Evolutionary conservation across 169 alveolate genomes (phyloP), one percentile per base, ranked within the genome.

Genomic region (Babesia bigemina): DNA sequence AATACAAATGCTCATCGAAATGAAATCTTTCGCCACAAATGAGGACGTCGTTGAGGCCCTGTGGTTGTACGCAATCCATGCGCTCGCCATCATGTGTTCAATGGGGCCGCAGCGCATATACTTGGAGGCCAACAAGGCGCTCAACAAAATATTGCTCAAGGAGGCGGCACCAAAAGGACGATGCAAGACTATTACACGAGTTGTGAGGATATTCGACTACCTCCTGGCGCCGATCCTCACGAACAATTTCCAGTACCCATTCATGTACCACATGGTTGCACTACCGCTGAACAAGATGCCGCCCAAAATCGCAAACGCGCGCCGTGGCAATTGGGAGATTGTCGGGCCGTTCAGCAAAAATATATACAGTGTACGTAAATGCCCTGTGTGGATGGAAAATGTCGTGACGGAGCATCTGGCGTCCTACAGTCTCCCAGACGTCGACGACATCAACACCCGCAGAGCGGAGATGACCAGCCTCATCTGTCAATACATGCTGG

Each of bases 211-310:
- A 71, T 81, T 81, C 72, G 88, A 81, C 53, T 70, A 81, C 36
- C 21, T 81, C 21, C 72, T 81, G 42, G 36, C 88, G 48, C 88
- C 88, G 22, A 81, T 59, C 29, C 79, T 81, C 33, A 72, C 88
- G 14, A 52, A 48, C 63, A 81, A 81, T 24, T 63, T 81, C 72
- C 71, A 63, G 53, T 81, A 81, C 78, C 88, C 88, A 2, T 44
- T 81, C 42, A 72, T 84, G 16, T 45, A 48, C 21, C 24, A 13
- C 21, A 13, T 48, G 14, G 44, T 70, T 13, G 57, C 62, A 21
- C 8, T 39, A 56, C 83, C 83, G 8, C 47, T 81, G 45, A 24
- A 42, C 19, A 22, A 7, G 62, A 49, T 71, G 42, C 24, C 39
- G 2, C 72, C 70, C 49, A 36, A 56, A 44, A n/a, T 11, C 21